Evolutionary conservation across 257 asterid genomes (phyloP), one percentile per base, ranked within the genome.

Genomic region (Vinca minor): DNA sequence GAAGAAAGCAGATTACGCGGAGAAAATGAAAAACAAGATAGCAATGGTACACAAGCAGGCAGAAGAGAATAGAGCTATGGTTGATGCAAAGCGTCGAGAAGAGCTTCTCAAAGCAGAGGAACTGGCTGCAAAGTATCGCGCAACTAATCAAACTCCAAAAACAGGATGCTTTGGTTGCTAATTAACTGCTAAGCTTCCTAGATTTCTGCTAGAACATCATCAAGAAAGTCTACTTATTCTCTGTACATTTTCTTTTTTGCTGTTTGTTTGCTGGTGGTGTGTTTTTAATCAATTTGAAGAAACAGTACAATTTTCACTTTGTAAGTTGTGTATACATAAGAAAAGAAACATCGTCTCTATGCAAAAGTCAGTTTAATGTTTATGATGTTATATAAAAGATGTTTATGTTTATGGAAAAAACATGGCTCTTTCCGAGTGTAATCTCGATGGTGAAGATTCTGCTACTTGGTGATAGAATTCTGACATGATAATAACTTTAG

Each of bases 151-250:
- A 18, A 58, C 75, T 69, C 97, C 97, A 2, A 77, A 69, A 64
- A 80, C 78, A 3, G 91, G 91, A n/a, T 87, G 96, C 82, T 61
- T 90, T 8, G 88, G 91, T n/a, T n/a, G n/a, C n/a, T n/a, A n/a
- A n/a, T n/a, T n/a, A n/a, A n/a, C 52, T 71, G 74, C 49, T 78
- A 53, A 65, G 26, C 69, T 63, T 21, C 28, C 54, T 10, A 31
- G 50, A 2, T 56, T 18, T 42, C 25, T 32, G n/a, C 61, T 64
- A n/a, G n/a, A n/a, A n/a, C n/a, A n/a, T n/a, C n/a, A n/a, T n/a
- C n/a, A n/a, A n/a, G n/a, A n/a, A n/a, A n/a, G 75, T 57, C 52
- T 4, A 12, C 7, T 14, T 18, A 29, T 61, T 71, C 8, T 17
- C 25, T 63, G 73, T 61, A 70, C 32, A 59, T 54, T 46, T 46